Evolutionary conservation across 208 protist species (phyloP), one percentile per base, ranked within the genome.

Genomic region (Leishmania guyanensis): DNA sequence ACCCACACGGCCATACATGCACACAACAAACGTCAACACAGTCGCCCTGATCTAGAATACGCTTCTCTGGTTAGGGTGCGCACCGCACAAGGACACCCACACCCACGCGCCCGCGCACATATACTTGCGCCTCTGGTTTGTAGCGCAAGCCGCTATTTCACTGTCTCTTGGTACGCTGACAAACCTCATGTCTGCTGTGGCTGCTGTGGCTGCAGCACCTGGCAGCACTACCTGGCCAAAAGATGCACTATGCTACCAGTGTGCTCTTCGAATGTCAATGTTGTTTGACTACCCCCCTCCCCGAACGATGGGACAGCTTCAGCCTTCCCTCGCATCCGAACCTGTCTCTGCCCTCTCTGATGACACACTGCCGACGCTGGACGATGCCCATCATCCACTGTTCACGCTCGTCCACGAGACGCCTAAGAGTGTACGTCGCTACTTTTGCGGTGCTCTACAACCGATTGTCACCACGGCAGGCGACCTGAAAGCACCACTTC

Each of bases 211-310:
- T 51, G 74, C 58, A 3, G 56, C 56, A 60, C 36, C 36, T n/a
- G 36, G 39, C 33, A 17, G 39, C 74, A 16, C 33, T 65, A 10
- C 36, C 12, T 14, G 29, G 50, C 51, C 48, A 64, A 94, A 91
- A 83, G 84, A 91, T 66, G 83, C 69, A 10, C 74, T 97, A 48
- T 97, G 94, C 78, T 94, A 95, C 72, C 77, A 79, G 53, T 97
- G 94, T 83, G 94, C 92, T 48, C 80, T 95, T 54, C 92, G 94
- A 69, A 96, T 97, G 94, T 95, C 94, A 3, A 97, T 95, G 77
- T 83, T 97, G 65, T 91, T 92, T 75, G 86, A 91, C 43, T 85
- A 88, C 46, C 68, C 88, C 0, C 79, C 91, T 20, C 93, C 93
- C 51, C 76, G 74, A 50, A 79, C 81, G 16, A 71, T 84, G 26